Percentiles rank a stretch among this genome's conserved stretches.
phyloP scores from a whole-genome alignment of 768 basidiomycete genomes.

The Podaxis sp. region DNA sequence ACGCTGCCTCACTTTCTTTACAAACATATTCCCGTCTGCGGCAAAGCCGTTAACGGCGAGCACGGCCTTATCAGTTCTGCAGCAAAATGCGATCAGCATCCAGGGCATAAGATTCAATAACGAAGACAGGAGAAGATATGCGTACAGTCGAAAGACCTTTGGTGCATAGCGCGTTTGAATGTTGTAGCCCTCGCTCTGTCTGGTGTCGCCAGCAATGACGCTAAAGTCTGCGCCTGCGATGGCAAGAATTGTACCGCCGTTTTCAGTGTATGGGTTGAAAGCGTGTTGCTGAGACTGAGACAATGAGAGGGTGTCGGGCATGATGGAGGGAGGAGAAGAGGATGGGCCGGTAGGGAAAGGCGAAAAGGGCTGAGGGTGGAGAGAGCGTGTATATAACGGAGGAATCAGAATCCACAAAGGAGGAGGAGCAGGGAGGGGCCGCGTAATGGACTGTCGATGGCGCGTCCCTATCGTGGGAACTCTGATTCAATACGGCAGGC shows the following conservation, averaged over 20 bases:
- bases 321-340: constrained; percentile 18
- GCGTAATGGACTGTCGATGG: constrained; percentile 40
- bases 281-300: constrained; percentile 49
- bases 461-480: constrained; percentile 41
- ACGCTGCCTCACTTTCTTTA: constrained; percentile 93
- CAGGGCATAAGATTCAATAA: neutral
- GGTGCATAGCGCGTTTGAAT: constrained; percentile 98
- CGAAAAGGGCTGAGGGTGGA: constrained; percentile 23
- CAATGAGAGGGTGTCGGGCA: constrained; percentile 38
- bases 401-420: constrained; percentile 18
- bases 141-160: constrained; percentile 92
- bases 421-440: constrained; percentile 33
- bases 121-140: neutral
- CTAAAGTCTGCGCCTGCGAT: constrained; percentile 92
- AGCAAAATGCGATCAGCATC: constrained; percentile 11
- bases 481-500: constrained; percentile 17
- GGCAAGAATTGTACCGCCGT: constrained; percentile 95
- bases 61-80: constrained; percentile 88
- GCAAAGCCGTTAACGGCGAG: constrained; percentile 97
- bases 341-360: constrained; percentile 18
- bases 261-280: constrained; percentile 90
- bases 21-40: constrained; percentile 96
- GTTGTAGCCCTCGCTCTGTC: constrained; percentile 95
- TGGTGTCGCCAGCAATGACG: constrained; percentile 94
- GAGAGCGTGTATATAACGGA: constrained; percentile 25